Conservation (phyloP, 768 basidiomycete species). For the Boletus rubroflammeus region DNA sequence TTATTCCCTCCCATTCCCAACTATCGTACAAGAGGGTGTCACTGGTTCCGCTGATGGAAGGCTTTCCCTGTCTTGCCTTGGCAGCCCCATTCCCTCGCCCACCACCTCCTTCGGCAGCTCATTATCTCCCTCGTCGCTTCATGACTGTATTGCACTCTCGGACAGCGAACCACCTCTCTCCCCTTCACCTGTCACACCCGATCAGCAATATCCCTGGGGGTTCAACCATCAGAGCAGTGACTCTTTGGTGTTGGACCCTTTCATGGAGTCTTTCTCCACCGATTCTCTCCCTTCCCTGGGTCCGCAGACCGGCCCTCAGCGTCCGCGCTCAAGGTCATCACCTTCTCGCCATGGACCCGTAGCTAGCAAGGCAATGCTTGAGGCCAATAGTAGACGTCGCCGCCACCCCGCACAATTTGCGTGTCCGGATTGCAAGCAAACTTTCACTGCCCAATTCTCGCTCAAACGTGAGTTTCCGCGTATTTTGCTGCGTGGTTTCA, state of each 20-base stretch:
- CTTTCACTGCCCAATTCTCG: slow-evolving; percentile 32
- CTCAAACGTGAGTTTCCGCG: slow-evolving; percentile 26
- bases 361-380: slow-evolving; percentile 33
- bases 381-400: slow-evolving; percentile 31
- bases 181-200: slow-evolving; percentile 17
- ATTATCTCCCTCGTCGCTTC: slow-evolving; percentile 20
- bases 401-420: slow-evolving; percentile 22
- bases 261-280: not conserved
- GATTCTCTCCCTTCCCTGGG: not conserved
- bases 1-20: slow-evolving; percentile 5
- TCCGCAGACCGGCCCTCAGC: slow-evolving; percentile 6
- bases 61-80: slow-evolving; percentile 11
- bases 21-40: slow-evolving; percentile 14
- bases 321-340: slow-evolving; percentile 17
- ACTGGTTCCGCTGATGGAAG: not conserved
- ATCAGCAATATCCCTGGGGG: slow-evolving; percentile 1
- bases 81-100: slow-evolving; percentile 23
- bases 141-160: slow-evolving; percentile 11
- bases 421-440: slow-evolving; percentile 21
- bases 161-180: slow-evolving; percentile 21
- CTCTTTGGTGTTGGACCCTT: not conserved
- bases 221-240: slow-evolving; percentile 8
- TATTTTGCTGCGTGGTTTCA: not conserved
- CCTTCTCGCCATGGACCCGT: slow-evolving; percentile 16
- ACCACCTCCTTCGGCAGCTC: slow-evolving; percentile 24